A percentile compares a stretch with the other conserved stretches of the same genome.
These are phyloP conservation scores for Clonostachys rhizophaga DNA, from an alignment of 2,329 filamentous ascomycete species.

Conservation along the genomic window DNA sequence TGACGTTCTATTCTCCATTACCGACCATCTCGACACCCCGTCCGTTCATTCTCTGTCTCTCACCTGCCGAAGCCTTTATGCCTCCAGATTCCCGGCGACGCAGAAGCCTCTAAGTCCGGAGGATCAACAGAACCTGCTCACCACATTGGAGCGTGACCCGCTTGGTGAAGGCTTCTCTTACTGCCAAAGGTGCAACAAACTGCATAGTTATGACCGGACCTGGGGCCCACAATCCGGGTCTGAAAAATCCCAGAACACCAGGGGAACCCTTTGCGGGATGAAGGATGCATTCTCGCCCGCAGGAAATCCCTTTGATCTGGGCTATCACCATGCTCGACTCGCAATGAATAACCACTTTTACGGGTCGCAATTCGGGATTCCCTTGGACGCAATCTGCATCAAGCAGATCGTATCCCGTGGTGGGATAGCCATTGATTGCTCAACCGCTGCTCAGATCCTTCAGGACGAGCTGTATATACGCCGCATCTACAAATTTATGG, in stretches of 20 bases:
- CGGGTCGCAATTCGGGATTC: slow-evolving; percentile 9
- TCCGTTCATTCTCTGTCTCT: slow-evolving; percentile 8
- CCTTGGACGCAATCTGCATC: slow-evolving; percentile 7
- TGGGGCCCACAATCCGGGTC: slow-evolving; percentile 5
- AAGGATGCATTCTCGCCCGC: slow-evolving; percentile 9
- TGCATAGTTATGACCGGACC: slow-evolving; percentile 7
- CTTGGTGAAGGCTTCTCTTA: slow-evolving; percentile 8
- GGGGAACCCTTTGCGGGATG: slow-evolving; percentile 3
- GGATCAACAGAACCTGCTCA: slow-evolving; percentile 6
- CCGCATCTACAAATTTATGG: slow-evolving; percentile 8
- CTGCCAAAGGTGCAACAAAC: slow-evolving; percentile 9
- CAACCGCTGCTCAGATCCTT: slow-evolving; percentile 8
- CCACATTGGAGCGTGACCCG: slow-evolving; percentile 7
- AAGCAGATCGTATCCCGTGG: slow-evolving; percentile 6
- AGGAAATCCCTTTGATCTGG: slow-evolving; percentile 9
- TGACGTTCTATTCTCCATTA: slow-evolving; percentile 9
- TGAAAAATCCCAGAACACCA: neutral
- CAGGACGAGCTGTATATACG: slow-evolving; percentile 10
- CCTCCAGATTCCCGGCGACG: slow-evolving; percentile 1
- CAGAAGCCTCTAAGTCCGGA: slow-evolving; percentile 2
- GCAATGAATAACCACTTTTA: slow-evolving; percentile 12
- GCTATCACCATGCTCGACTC: slow-evolving; percentile 10
- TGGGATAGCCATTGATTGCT: slow-evolving; percentile 5
- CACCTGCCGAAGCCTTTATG: slow-evolving; percentile 6
- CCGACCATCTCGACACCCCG: slow-evolving; percentile 9